These are phyloP conservation scores for Cyclotella sp. DNA, from an alignment of 108 stramenopile species.

Conservation along the genomic window DNA sequence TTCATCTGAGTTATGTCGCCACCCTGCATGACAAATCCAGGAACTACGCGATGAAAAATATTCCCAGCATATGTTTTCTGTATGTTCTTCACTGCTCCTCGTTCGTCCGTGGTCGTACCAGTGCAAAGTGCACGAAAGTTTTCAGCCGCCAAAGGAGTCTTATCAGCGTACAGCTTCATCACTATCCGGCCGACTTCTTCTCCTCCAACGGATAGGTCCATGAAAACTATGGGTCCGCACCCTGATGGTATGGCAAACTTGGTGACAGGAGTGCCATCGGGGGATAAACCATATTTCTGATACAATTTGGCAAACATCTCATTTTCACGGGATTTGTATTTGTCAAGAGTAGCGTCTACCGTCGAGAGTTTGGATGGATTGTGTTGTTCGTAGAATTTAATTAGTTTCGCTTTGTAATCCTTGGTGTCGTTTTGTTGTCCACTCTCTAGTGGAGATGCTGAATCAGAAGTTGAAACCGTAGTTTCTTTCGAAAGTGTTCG, in stretches of 20 bases:
- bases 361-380: constrained; percentile 58
- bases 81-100: constrained; percentile 14
- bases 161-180: constrained; percentile 84
- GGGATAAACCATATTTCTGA: constrained; percentile 47
- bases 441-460: neutral
- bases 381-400: constrained; percentile 56
- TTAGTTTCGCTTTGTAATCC: constrained; percentile 36
- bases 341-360: constrained; percentile 56
- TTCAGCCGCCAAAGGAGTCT: constrained; percentile 83
- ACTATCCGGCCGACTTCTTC: constrained; percentile 63
- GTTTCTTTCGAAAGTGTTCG: no score
- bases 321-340: constrained; percentile 54
- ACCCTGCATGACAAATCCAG: constrained; percentile 72
- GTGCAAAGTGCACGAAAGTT: constrained; percentile 92
- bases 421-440: neutral
- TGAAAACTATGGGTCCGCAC: constrained; percentile 10
- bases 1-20: constrained; percentile 84
- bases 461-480: neutral
- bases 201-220: constrained; percentile 77
- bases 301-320: constrained; percentile 67
- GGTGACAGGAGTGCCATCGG: constrained; percentile 4
- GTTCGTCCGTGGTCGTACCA: constrained; percentile 58
- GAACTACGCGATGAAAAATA: constrained; percentile 83
- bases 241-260: constrained; percentile 12
- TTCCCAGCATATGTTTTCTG: constrained; percentile 38